Percentiles rank a stretch among this genome's conserved stretches.
phyloP scores from a whole-genome alignment of 2,329 filamentous ascomycete species.

The Paraconiothyrium brasiliense region DNA sequence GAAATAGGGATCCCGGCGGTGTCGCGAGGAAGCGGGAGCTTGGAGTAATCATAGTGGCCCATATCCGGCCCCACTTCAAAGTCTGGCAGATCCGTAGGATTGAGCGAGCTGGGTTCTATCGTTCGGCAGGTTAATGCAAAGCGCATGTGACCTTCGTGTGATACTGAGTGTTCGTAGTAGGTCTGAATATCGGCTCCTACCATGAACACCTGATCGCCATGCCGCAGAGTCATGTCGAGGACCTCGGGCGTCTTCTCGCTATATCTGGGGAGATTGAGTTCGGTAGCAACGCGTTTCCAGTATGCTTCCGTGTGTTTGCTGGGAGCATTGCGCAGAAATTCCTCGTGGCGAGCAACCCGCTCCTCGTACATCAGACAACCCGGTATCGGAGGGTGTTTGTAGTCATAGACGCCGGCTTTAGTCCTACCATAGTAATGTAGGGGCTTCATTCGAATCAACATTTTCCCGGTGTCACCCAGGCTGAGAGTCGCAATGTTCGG shows the following conservation, averaged over 20 bases:
- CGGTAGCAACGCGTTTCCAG: constrained; percentile 46
- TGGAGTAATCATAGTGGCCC: constrained; percentile 47
- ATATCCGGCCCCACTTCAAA: constrained; percentile 51
- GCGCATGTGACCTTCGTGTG: constrained; percentile 60
- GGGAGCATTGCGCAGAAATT: constrained; percentile 18
- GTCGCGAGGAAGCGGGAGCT: constrained; percentile 12
- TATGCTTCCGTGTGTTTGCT: constrained; percentile 40
- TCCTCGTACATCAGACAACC: constrained; percentile 45
- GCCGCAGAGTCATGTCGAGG: constrained; percentile 61
- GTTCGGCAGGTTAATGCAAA: constrained; percentile 67
- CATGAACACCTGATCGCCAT: constrained; percentile 74
- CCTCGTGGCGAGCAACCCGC: constrained; percentile 43
- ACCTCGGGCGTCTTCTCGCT: constrained; percentile 41
- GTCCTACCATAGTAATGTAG: constrained; percentile 56
- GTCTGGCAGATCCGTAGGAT: constrained; percentile 46
- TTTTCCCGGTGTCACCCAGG: constrained; percentile 66
- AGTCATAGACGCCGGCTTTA: constrained; percentile 45
- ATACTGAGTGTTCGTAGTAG: constrained; percentile 68
- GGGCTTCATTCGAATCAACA: constrained; percentile 67
- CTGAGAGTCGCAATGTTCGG: constrained; percentile 69
- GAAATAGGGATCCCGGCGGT: not conserved
- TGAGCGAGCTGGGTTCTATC: constrained; percentile 58
- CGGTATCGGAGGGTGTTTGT: constrained; percentile 35
- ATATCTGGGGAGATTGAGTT: constrained; percentile 46
- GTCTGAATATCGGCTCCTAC: constrained; percentile 67